phyloP scores from a whole-genome alignment of 306 rosid species.

The Corylus americana region DNA sequence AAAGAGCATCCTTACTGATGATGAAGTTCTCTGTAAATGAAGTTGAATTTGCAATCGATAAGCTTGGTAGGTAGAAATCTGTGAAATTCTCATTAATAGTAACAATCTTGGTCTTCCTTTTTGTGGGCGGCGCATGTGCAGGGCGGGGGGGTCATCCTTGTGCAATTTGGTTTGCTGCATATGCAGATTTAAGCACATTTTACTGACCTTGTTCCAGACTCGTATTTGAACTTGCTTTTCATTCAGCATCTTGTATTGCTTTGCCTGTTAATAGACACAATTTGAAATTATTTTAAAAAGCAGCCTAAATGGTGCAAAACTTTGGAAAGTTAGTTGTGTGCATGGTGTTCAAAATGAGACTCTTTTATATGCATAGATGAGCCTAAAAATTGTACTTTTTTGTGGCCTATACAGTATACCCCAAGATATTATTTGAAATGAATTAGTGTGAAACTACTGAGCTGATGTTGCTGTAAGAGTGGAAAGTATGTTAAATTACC shows the following conservation, averaged over 20 bases:
- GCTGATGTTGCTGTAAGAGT: background rate
- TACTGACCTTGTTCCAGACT: background rate
- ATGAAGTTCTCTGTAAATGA: conserved; percentile 79
- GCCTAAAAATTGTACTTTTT: background rate
- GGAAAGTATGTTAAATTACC: background rate
- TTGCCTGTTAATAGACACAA: background rate
- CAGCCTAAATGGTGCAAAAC: background rate
- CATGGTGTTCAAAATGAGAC: background rate
- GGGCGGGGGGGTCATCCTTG: background rate
- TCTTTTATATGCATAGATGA: background rate
- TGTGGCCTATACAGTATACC: background rate
- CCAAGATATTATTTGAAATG: background rate
- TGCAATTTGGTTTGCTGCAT: background rate
- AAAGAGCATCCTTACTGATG: conserved; percentile 61
- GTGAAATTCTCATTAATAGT: background rate
- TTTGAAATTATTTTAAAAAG: background rate
- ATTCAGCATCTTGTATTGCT: background rate
- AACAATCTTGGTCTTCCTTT: background rate
- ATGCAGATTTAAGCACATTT: background rate
- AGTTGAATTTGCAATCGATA: conserved; percentile 70
- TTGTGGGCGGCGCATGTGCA: no score
- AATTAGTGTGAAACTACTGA: background rate
- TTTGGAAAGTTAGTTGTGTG: background rate
- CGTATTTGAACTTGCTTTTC: background rate
- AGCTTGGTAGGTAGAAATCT: conserved; percentile 64